These are phyloP conservation scores for Lecanicillium sp. DNA, from an alignment of 2,329 filamentous ascomycete species.

Conservation along the genomic window DNA sequence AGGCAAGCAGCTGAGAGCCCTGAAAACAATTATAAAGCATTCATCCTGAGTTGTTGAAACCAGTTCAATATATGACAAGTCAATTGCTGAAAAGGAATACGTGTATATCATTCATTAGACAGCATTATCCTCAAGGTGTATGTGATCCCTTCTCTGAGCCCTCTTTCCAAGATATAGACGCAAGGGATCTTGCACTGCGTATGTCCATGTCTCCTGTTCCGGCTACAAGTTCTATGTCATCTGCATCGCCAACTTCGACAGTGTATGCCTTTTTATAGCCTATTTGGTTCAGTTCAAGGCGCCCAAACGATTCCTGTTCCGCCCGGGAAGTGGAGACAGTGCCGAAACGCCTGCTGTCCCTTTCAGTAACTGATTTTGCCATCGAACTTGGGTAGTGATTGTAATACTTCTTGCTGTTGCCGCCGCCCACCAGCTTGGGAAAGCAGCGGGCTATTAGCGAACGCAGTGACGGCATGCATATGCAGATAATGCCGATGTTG, in stretches of 20 bases:
- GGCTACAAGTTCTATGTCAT: slow-evolving; percentile 27
- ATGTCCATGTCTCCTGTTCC: slow-evolving; percentile 21
- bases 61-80: no score
- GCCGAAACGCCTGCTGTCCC: slow-evolving; percentile 15
- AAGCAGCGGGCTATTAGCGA: slow-evolving; percentile 32
- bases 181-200: slow-evolving; percentile 3
- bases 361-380: slow-evolving; percentile 15
- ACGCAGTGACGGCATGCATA: slow-evolving; percentile 32
- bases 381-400: slow-evolving; percentile 19
- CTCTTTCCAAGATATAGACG: not conserved
- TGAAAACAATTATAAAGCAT: no score
- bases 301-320: slow-evolving; percentile 16
- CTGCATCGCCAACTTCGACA: slow-evolving; percentile 28
- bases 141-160: not conserved
- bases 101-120: not conserved
- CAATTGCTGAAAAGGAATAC: no score
- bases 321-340: slow-evolving; percentile 22
- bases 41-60: no score
- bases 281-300: slow-evolving; percentile 23
- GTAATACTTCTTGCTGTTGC: slow-evolving; percentile 26
- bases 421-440: slow-evolving; percentile 28
- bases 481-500: slow-evolving; percentile 34
- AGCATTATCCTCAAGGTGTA: no score
- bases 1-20: no score
- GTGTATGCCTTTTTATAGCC: slow-evolving; percentile 29